Conservation (phyloP, 176 grass and related monocot species). For the Rhynchospora pubera region DNA sequence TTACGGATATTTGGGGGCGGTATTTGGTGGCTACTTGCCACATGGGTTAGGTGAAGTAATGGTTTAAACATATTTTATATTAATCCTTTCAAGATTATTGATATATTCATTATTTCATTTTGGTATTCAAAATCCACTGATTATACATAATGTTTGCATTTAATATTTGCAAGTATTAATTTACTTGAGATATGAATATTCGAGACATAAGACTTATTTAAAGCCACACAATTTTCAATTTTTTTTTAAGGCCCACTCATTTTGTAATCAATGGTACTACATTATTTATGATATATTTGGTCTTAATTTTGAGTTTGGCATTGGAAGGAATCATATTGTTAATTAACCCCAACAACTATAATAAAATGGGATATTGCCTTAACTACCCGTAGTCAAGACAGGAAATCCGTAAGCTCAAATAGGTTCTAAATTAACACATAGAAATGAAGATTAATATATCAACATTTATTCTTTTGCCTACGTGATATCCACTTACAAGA, state of each 20-base stretch:
- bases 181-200: background rate
- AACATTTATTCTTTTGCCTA: background rate
- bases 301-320: background rate
- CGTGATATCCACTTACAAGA: background rate
- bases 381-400: background rate
- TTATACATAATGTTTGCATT: too few relatives aligned
- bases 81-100: background rate
- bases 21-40: too few relatives aligned
- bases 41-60: too few relatives aligned
- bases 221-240: background rate
- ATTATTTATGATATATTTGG: background rate
- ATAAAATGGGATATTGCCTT: background rate
- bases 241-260: too few relatives aligned
- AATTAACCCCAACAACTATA: background rate
- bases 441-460: background rate
- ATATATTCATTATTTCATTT: background rate
- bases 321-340: background rate
- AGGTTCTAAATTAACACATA: background rate
- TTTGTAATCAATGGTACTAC: too few relatives aligned
- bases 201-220: background rate
- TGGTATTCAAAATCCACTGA: background rate
- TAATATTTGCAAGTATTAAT: background rate
- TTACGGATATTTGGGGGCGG: too few relatives aligned
- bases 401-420: background rate
- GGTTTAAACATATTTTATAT: background rate